These are phyloP conservation scores for Kingdonia uniflora DNA, from an alignment of 164 flowering plant species.

Conservation along the genomic window DNA sequence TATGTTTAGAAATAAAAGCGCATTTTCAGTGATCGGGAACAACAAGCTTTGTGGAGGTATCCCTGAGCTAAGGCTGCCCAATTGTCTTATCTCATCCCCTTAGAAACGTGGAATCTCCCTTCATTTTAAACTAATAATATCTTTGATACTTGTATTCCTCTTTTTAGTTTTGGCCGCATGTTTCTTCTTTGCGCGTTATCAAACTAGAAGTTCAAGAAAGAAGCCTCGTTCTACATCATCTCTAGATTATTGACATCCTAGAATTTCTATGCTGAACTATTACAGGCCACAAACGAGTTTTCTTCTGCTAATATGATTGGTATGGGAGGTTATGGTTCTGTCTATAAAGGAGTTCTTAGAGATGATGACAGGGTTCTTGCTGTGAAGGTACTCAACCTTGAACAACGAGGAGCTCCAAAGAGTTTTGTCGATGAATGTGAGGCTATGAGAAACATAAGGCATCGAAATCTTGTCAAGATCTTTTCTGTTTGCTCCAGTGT, in stretches of 20 bases:
- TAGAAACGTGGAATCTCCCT: too few species aligned
- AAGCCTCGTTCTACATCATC: background rate
- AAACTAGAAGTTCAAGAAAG: background rate
- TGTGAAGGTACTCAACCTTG: too few species aligned
- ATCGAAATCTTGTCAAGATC: constrained; percentile 10
- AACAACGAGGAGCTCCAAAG: too few species aligned
- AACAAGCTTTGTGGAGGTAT: constrained; percentile 10
- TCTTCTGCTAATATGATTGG: constrained; percentile 9
- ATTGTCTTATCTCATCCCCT: background rate
- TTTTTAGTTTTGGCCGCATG: background rate
- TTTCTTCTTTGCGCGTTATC: background rate
- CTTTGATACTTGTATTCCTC: background rate
- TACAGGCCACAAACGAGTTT: constrained; percentile 2
- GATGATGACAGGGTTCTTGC: constrained; percentile 1
- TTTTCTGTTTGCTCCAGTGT: constrained; percentile 14
- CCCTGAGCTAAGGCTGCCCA: background rate
- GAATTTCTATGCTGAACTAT: constrained; percentile 3
- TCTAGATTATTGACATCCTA: background rate
- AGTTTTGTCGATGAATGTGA: constrained; percentile 9
- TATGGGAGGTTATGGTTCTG: too few species aligned
- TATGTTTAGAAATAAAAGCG: constrained; percentile 5
- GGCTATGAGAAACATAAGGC: constrained; percentile 5
- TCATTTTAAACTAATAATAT: background rate
- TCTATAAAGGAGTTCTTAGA: too few species aligned
- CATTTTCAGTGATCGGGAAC: constrained; percentile 4